Base-by-base conservation (phyloP, 257 asterid genomes). In the Orobanche coerulescens region DNA sequence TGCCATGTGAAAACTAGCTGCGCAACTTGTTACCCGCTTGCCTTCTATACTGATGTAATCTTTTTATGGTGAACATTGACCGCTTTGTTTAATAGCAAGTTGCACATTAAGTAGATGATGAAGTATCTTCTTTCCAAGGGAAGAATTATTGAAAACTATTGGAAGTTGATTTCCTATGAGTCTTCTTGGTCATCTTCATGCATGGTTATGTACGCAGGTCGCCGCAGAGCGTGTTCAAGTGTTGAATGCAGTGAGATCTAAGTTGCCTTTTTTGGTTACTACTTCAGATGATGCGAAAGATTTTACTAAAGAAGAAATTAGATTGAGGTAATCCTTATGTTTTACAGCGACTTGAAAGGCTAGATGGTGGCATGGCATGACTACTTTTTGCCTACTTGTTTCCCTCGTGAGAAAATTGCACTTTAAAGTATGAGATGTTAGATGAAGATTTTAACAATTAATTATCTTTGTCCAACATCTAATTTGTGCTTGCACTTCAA, bases 191-290 rank as follows among this genome's bases (percentile, higher is more conserved):
- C 22, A 43, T 15, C 16, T 61, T 55, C 49, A 15, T 33, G 24
- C n/a, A 22, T 58, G 61, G 40, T 65, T 74, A 39, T 67, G 44
- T 37, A 50, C 75, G 52, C 83, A 93, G 97, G 92, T 89, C 56
- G 82, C 90, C 43, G 99, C 88, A 36, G 95, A 89, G 75, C 76
- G 76, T 71, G 97, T 85, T 61, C 69, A 72, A 56, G 81, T 93
- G 61, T 63, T 93, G 79, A 89, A 93, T 77, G 76, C 87, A 2
- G 99, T 93, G 75, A 83, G 61, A 65, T 47, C 73, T 23, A 93
- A 93, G 87, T 72, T 93, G 67, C 99, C 99, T 18, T 93, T 93
- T 73, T 72, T 89, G 86, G 88, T 93, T 65, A 89, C 99, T 26
- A 77, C 95, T 42, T 75, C 84, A 31, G 96, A 89, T 15, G 96